phyloP scores from a whole-genome alignment of 2,329 filamentous ascomycete species.

The Monosporascus sp. region DNA sequence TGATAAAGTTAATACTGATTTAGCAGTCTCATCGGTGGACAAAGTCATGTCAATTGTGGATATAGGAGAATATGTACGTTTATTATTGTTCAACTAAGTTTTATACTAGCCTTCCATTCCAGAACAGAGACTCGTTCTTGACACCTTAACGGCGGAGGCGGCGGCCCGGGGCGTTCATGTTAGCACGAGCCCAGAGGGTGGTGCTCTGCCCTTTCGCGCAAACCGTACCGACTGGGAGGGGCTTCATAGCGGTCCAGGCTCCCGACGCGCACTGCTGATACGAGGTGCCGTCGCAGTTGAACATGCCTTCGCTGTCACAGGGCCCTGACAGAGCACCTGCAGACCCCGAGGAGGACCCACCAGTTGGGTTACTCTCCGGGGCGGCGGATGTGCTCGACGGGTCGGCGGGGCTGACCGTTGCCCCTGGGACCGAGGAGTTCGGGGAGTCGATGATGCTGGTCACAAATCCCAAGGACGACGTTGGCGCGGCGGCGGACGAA shows the following conservation, averaged over 20 bases:
- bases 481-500: neutral
- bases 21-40: too few species aligned
- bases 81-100: too few species aligned
- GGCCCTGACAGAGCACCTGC: slow-evolving; percentile 21
- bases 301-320: slow-evolving; percentile 28
- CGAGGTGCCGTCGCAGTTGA: slow-evolving; percentile 26
- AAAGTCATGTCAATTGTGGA: too few species aligned
- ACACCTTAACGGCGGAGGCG: too few species aligned
- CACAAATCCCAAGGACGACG: slow-evolving; percentile 3
- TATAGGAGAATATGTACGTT: too few species aligned
- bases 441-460: slow-evolving; percentile 6
- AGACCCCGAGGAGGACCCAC: slow-evolving; percentile 6
- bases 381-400: slow-evolving; percentile 8
- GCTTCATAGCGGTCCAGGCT: slow-evolving; percentile 22
- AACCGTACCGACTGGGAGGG: slow-evolving; percentile 24
- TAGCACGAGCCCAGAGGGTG: slow-evolving; percentile 18
- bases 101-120: too few species aligned
- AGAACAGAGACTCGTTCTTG: too few species aligned
- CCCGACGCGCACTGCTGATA: slow-evolving; percentile 32
- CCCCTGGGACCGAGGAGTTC: slow-evolving; percentile 4
- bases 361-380: slow-evolving; percentile 4
- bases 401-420: slow-evolving; percentile 4
- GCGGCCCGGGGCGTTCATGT: too few species aligned
- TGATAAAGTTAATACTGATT: too few species aligned
- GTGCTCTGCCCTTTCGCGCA: slow-evolving; percentile 23